A percentile compares a stretch with the other conserved stretches of the same genome.
Evolutionary conservation across 805 yeast genomes (phyloP).

Genomic region (Saccharomycopsis lassenensis): DNA sequence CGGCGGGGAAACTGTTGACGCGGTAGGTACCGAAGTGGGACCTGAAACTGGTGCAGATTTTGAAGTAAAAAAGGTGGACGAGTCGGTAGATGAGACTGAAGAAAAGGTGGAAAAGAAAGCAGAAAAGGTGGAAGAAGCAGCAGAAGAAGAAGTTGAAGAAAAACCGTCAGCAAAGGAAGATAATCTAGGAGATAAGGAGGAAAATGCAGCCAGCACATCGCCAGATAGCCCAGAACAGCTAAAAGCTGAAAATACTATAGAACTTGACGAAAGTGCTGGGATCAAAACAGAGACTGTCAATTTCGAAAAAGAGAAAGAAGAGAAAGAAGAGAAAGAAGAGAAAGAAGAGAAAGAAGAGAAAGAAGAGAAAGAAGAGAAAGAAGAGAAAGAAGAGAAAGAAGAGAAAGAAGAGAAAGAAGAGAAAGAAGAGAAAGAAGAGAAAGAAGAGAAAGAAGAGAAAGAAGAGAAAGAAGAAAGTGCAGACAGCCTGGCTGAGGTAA

Average conservation of each 20-base stretch:
- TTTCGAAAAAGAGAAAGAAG: too few relatives aligned
- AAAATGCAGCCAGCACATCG: too few relatives aligned
- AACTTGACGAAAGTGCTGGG: too few relatives aligned
- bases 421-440: not conserved
- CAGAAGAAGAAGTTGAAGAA: constrained; percentile 1
- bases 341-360: not conserved
- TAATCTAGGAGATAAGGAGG: not conserved
- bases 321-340: not conserved
- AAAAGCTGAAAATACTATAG: too few relatives aligned
- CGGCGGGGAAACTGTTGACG: not conserved
- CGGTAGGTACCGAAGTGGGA: not conserved
- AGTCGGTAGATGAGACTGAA: not conserved
- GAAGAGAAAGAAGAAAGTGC: constrained; percentile 2
- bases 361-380: not conserved
- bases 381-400: not conserved
- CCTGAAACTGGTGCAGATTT: not conserved
- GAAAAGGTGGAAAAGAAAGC: not conserved
- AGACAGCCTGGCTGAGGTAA: not conserved
- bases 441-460: not conserved
- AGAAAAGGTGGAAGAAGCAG: constrained; percentile 1
- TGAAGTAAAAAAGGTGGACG: not conserved
- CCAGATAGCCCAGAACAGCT: too few relatives aligned
- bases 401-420: not conserved
- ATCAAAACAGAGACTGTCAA: too few relatives aligned
- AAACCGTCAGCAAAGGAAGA: not conserved